Percentiles rank a stretch among this genome's conserved stretches.
Conservation (phyloP, 2,329 filamentous ascomycete genomes). For the Sarocladium oryzae region DNA sequence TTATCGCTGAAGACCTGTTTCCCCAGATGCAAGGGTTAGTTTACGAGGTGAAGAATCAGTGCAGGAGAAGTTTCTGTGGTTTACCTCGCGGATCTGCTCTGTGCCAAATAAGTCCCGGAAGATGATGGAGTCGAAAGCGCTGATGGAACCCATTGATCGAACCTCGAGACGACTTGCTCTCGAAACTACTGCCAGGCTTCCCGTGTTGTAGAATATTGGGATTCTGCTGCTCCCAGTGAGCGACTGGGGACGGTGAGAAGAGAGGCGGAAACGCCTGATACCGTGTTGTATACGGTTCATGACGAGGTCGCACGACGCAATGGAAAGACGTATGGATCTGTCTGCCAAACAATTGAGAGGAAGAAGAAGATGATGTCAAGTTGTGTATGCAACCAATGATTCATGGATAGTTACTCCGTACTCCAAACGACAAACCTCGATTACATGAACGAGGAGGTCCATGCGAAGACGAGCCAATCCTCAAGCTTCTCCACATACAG, state of each 20-base stretch:
- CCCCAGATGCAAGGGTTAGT: no score
- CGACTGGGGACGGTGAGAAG: not conserved
- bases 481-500: no score
- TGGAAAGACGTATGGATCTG: no score
- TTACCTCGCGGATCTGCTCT: conserved; percentile 40
- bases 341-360: no score
- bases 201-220: not conserved
- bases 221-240: not conserved
- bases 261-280: not conserved
- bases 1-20: conserved; percentile 34
- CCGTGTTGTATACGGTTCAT: not conserved
- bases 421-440: no score
- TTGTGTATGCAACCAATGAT: no score
- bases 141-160: not conserved
- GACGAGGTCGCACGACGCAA: not conserved
- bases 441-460: no score
- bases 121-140: conserved; percentile 38
- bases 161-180: not conserved
- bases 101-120: conserved; percentile 46
- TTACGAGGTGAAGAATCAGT: not conserved
- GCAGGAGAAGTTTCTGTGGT: not conserved
- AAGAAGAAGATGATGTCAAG: no score
- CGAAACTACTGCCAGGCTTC: not conserved
- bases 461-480: no score
- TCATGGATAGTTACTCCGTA: no score